Percentiles rank a stretch among this genome's conserved stretches.
Evolutionary conservation across 192 early-diverging fungal species (phyloP).

Genomic region (Entomortierella lignicola): DNA sequence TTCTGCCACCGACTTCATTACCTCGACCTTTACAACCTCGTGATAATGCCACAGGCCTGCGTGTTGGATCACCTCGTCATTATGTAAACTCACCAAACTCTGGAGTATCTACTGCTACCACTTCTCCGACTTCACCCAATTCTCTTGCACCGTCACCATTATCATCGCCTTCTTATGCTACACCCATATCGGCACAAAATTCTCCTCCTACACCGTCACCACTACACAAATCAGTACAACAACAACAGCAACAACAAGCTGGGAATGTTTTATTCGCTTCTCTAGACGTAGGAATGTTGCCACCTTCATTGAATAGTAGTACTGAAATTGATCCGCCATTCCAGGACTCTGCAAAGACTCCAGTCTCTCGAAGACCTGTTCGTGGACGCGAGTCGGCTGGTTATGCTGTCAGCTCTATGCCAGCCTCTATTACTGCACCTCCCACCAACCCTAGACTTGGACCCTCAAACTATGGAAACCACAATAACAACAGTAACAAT

Average conservation of each 20-base stretch:
- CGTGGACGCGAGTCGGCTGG: constrained; percentile 27
- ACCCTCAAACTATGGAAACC: not conserved
- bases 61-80: constrained; percentile 15
- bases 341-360: constrained; percentile 3
- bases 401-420: constrained; percentile 35
- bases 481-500: too few species aligned
- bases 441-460: not conserved
- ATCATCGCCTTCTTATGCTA: not conserved
- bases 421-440: not conserved
- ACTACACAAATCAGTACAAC: constrained; percentile 5
- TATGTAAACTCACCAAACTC: not conserved
- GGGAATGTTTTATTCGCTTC: not conserved
- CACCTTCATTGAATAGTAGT: not conserved
- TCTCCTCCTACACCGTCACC: not conserved
- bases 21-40: constrained; percentile 39
- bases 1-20: constrained; percentile 28
- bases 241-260: not conserved
- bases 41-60: constrained; percentile 19
- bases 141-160: not conserved
- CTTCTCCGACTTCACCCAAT: not conserved
- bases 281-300: not conserved
- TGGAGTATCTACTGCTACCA: not conserved
- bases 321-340: not conserved
- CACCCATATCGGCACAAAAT: not conserved
- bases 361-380: constrained; percentile 22